Conservation (phyloP, 495 filamentous ascomycete species). For the Talaromyces trachyspermus region DNA sequence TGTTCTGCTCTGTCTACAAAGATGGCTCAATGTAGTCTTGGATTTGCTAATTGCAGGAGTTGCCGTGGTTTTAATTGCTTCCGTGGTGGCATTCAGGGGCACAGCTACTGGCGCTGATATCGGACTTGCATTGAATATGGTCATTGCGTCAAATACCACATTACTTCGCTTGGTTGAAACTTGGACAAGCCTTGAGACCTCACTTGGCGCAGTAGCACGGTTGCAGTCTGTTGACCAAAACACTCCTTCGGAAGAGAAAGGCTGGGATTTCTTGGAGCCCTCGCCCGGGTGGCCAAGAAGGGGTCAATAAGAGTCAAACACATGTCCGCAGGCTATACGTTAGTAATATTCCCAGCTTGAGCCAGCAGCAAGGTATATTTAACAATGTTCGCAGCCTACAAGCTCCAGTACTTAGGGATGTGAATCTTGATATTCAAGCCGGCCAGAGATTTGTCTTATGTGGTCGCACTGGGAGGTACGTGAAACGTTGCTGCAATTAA, state of each 20-base stretch:
- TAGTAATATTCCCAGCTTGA: not conserved
- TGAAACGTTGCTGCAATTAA: not conserved
- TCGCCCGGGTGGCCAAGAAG: constrained; percentile 15
- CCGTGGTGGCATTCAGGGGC: constrained; percentile 15
- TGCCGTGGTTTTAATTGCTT: constrained; percentile 13
- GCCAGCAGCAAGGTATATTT: not conserved
- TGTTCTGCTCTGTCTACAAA: constrained; percentile 45
- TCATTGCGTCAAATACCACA: constrained; percentile 14
- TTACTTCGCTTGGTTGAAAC: constrained; percentile 24
- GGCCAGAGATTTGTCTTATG: constrained; percentile 28
- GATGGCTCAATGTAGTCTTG: constrained; percentile 43
- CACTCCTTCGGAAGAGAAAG: constrained; percentile 16
- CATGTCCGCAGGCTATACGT: constrained; percentile 3
- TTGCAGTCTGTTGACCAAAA: constrained; percentile 20
- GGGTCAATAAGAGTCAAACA: constrained; percentile 13
- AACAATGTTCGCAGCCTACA: not conserved
- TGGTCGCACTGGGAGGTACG: constrained; percentile 21
- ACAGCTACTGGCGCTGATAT: constrained; percentile 20
- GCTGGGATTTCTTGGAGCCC: constrained; percentile 9
- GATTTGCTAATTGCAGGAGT: constrained; percentile 37
- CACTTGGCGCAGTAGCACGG: constrained; percentile 23
- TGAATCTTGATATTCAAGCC: constrained; percentile 13
- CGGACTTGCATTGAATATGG: constrained; percentile 24
- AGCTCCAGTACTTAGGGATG: not conserved
- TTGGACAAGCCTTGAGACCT: constrained; percentile 36